Conservation (phyloP, 495 filamentous ascomycete species). For the Penicillium paxilli region DNA sequence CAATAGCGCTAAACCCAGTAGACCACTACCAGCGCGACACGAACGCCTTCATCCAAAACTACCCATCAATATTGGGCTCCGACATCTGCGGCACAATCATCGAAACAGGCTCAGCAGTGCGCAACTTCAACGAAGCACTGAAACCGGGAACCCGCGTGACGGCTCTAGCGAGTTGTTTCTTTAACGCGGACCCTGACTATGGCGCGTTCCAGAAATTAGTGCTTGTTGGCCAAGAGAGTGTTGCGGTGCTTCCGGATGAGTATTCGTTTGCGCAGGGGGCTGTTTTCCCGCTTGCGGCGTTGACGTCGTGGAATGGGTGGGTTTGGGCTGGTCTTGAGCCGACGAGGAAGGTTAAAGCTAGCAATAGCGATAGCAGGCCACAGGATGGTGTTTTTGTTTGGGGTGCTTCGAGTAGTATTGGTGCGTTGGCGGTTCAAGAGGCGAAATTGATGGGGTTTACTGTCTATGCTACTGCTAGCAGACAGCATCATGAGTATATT, state of each 20-base stretch:
- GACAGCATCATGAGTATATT: constrained; percentile 14
- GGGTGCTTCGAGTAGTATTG: constrained; percentile 45
- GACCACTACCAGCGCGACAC: constrained; percentile 35
- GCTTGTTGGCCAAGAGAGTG: constrained; percentile 10
- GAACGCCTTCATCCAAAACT: constrained; percentile 27
- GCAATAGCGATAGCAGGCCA: no score
- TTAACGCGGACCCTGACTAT: constrained; percentile 28
- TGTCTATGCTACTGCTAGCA: constrained; percentile 18
- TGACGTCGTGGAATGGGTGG: constrained; percentile 12
- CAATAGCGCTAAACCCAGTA: constrained; percentile 49
- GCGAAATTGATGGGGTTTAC: constrained; percentile 17
- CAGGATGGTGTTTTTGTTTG: constrained; percentile 27
- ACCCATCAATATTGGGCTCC: constrained; percentile 42
- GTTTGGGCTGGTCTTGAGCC: constrained; percentile 9
- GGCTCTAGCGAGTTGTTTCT: constrained; percentile 33
- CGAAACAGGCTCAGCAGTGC: no score
- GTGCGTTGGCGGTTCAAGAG: constrained; percentile 33
- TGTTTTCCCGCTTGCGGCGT: constrained; percentile 15
- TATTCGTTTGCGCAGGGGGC: constrained; percentile 11
- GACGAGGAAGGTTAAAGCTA: background rate
- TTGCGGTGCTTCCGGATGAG: constrained; percentile 7
- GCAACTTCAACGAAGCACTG: no score
- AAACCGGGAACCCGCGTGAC: constrained; percentile 30
- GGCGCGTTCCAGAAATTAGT: constrained; percentile 43
- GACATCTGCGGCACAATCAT: constrained; percentile 42